Evolutionary conservation across 768 basidiomycete genomes (phyloP), one percentile per base, ranked within the genome.

Genomic region (Boletus rufocinnamomeus): DNA sequence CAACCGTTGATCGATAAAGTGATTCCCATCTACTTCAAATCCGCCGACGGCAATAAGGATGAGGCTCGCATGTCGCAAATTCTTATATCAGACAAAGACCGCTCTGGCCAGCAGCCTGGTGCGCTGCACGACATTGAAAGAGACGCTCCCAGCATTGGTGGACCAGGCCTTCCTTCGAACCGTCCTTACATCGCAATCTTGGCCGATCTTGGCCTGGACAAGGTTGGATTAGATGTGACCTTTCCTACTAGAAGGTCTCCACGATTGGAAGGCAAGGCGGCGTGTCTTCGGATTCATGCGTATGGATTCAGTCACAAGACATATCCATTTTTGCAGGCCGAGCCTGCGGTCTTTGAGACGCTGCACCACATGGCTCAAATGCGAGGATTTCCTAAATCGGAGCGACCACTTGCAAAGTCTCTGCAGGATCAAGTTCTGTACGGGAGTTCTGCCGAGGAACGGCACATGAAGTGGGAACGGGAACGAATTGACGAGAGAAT

Each of bases 11-110:
- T 52, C 7, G 34, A 54, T 11, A 35, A 46, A n/a, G 34, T 28
- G 6, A 54, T 54, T 8, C 44, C 53, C 3, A 54, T 53, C 2
- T 52, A 23, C 19, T 56, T 32, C 49, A 51, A 38, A 34, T 10
- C 13, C 1, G 14, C 6, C 1, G 40, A 41, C 11, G 0, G 40
- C 11, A 7, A n/a, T n/a, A n/a, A 11, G 21, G 5, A 43, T 1
- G 2, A 1, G 17, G 19, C 17, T 14, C 17, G 21, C 8, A 28
- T 54, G 23, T 53, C 50, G 3, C 50, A 56, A 41, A 53, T 56
- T 5, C 23, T 56, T 38, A 54, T 56, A 17, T 41, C 23, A 2
- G 51, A 54, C 51, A 27, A 46, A 9, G 45, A 14, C 11, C 43
- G 14, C 3, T 0, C 2, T 6, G 6, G 2, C n/a, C 1, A n/a